Evolutionary conservation across 345 rosid species (phyloP).

Genomic region (Gynandropsis gynandra): DNA sequence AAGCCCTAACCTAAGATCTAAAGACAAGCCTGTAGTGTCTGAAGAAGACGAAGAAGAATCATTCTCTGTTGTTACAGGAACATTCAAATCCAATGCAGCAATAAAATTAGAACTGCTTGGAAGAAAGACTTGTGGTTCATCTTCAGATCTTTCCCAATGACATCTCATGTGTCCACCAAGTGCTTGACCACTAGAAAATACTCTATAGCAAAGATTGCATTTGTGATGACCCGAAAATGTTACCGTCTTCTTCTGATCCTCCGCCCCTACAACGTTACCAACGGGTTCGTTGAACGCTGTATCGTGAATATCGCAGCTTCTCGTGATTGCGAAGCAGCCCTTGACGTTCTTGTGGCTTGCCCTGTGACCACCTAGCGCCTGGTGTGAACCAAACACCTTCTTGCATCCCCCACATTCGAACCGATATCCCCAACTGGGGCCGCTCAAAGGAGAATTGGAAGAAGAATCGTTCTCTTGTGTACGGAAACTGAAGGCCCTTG

Average conservation of each 20-base stretch:
- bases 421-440: slow-evolving; percentile 8
- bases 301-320: too few relatives aligned
- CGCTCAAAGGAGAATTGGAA: neutral
- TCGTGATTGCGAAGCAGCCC: slow-evolving; percentile 80
- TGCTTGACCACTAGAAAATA: slow-evolving; percentile 66
- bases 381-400: slow-evolving; percentile 80
- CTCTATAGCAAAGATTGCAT: slow-evolving; percentile 55
- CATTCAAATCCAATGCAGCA: slow-evolving; percentile 51
- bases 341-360: slow-evolving; percentile 79
- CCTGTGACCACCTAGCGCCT: slow-evolving; percentile 85
- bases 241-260: slow-evolving; percentile 22
- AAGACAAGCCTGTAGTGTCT: slow-evolving; percentile 33
- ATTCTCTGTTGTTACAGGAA: slow-evolving; percentile 49
- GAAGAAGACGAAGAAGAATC: slow-evolving; percentile 34
- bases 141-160: slow-evolving; percentile 69
- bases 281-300: slow-evolving; percentile 13
- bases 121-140: slow-evolving; percentile 8
- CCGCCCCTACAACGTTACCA: slow-evolving; percentile 11
- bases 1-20: slow-evolving; percentile 76
- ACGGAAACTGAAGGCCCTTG: too few relatives aligned
- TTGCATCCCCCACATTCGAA: slow-evolving; percentile 79
- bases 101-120: slow-evolving; percentile 6
- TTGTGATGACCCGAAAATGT: slow-evolving; percentile 38
- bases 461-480: too few relatives aligned
- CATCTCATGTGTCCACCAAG: slow-evolving; percentile 76